Base-by-base conservation (phyloP, 2,329 filamentous ascomycete genomes). In the Chaetomiaceae sp. region DNA sequence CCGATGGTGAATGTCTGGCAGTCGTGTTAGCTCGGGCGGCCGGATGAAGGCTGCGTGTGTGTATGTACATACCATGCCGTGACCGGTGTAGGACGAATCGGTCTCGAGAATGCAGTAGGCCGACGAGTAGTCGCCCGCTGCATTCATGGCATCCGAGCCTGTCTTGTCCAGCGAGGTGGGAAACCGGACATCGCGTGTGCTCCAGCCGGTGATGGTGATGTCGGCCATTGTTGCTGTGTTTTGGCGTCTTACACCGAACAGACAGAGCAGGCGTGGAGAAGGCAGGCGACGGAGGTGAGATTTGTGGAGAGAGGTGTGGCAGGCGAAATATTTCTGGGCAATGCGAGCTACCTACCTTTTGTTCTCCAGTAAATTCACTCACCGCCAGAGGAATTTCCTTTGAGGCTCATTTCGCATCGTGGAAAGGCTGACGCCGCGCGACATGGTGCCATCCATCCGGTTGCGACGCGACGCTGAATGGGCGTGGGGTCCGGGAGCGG, bases 91-190 rank as follows among this genome's bases (percentile, higher is more conserved):
- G 10, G 77, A 65, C 0, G 86, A 85, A 66, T 95, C 86, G 0
- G 90, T 96, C 65, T 89, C 74, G 43, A 96, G 74, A 62, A 96
- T 92, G 68, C 89, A 95, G 75, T 96, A 96, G n/a, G 91, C 90
- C 12, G 90, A 79, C 1, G 89, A 95, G 72, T 96, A 96, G 70
- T 96, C 89, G 55, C 89, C 87, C 2, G 90, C 89, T 3, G 88
- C 87, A 66, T 96, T 96, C 91, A 96, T 96, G 64, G 89, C 91
- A 79, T 96, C 91, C 8, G 89, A 95, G 63, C 90, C 90, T n/a
- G 89, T 95, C 74, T 92, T 93, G 72, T 95, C 89, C 55, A 96
- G 82, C 35, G 90, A 96, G n/a, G 90, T 96, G 68, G 86, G 86
- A 67, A 89, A 89, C 60, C 86, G 82, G 66, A 89, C 84, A 72